These are phyloP conservation scores for Ochetophila trinervis DNA, from an alignment of 306 rosid species.

Conservation along the genomic window DNA sequence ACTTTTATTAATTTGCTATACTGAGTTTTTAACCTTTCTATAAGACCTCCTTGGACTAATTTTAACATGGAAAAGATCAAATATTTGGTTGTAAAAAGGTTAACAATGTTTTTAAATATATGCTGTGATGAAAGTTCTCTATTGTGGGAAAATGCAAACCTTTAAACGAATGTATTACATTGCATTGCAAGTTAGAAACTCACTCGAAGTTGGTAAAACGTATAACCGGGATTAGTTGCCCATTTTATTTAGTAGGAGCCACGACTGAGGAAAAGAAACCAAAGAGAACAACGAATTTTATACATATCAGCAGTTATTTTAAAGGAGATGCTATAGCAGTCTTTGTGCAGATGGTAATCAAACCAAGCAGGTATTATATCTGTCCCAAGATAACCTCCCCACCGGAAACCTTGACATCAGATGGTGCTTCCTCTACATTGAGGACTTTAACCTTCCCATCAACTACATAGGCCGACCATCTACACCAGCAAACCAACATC, in stretches of 20 bases:
- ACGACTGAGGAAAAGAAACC: neutral
- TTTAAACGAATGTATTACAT: neutral
- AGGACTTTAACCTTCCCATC: conserved; percentile 75
- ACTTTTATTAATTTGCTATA: no score
- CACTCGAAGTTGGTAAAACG: neutral
- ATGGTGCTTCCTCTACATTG: conserved; percentile 90
- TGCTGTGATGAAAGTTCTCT: no score
- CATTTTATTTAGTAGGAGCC: neutral
- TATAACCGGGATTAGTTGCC: neutral
- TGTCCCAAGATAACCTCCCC: conserved; percentile 83
- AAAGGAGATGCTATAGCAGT: neutral
- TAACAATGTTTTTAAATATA: no score
- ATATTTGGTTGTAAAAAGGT: no score
- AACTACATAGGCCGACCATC: conserved; percentile 94
- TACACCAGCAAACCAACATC: conserved; percentile 27
- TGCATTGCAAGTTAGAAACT: neutral
- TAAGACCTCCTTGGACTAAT: no score
- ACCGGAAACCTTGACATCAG: conserved; percentile 91
- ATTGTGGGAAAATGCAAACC: no score
- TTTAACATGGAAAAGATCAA: no score
- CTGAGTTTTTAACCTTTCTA: no score
- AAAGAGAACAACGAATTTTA: neutral
- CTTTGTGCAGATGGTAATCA: neutral
- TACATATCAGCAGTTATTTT: neutral
- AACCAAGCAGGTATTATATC: conserved; percentile 41